phyloP scores from a whole-genome alignment of 176 grass and related monocot genomes.

The Saccharum officinarum region DNA sequence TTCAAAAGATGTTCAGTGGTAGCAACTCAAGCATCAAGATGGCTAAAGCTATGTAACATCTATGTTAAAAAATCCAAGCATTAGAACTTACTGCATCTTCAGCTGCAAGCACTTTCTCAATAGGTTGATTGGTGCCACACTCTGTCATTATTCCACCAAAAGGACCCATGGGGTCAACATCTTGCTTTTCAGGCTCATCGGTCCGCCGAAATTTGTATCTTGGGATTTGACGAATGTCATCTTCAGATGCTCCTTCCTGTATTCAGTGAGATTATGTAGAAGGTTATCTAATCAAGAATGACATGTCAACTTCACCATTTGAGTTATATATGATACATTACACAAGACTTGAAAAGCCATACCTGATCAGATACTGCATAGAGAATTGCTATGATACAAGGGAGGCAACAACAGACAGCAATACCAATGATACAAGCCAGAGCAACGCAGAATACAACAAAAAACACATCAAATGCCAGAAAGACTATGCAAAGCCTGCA shows the following conservation, averaged over 20 bases:
- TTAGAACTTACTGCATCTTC: constrained; percentile 80
- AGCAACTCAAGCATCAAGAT: background rate
- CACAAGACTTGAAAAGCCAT: constrained; percentile 28
- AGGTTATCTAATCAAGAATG: constrained; percentile 21
- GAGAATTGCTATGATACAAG: constrained; percentile 92
- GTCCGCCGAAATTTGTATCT: constrained; percentile 63
- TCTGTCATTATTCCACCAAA: constrained; percentile 78
- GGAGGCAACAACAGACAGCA: constrained; percentile 93
- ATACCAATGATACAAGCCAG: constrained; percentile 93
- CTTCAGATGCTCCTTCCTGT: constrained; percentile 95
- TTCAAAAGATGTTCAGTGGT: constrained; percentile 11
- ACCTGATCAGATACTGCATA: constrained; percentile 93
- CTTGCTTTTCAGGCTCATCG: constrained; percentile 52
- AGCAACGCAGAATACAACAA: constrained; percentile 89
- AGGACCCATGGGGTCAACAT: constrained; percentile 34
- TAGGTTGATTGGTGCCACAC: constrained; percentile 62
- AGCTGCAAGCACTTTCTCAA: constrained; percentile 60
- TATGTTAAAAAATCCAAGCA: background rate
- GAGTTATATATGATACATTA: background rate
- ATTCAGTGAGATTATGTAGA: constrained; percentile 23
- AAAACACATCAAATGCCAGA: constrained; percentile 92
- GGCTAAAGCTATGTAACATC: background rate
- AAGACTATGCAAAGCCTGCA: constrained; percentile 92
- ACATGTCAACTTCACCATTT: background rate
- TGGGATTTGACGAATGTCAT: constrained; percentile 79